A percentile compares a stretch with the other conserved stretches of the same genome.
These are phyloP conservation scores for Sporobolomyces phaffii DNA, from an alignment of 768 basidiomycete species.

Conservation along the genomic window DNA sequence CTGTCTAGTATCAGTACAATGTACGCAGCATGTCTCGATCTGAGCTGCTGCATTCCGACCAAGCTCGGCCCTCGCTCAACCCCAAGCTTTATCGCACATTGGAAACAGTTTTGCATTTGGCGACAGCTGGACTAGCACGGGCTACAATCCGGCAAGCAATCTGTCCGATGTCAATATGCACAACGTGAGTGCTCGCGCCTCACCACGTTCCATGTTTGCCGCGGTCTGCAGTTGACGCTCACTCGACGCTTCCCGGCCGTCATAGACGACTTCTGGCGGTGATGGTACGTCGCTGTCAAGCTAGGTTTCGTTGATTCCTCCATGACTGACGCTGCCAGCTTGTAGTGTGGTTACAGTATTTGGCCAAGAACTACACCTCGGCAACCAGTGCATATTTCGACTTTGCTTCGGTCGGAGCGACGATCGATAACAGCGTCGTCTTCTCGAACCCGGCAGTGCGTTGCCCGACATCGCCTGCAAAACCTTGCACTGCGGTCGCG, in stretches of 20 bases:
- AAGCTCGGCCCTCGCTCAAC: no score
- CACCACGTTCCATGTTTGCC: no score
- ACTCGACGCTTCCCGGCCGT: no score
- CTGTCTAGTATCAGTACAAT: neutral
- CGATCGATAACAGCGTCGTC: neutral
- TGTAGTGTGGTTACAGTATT: neutral
- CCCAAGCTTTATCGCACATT: no score
- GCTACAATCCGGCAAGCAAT: neutral
- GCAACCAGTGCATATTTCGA: neutral
- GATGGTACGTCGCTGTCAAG: neutral
- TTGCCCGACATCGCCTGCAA: neutral
- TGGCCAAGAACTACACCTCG: neutral
- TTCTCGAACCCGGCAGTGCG: neutral
- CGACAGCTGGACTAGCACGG: neutral
- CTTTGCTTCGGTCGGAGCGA: neutral
- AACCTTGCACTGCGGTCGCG: no score
- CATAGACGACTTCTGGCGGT: neutral
- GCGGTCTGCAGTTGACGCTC: no score
- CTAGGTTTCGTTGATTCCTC: neutral
- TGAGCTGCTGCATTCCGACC: no score
- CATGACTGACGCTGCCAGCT: neutral
- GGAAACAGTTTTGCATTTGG: neutral
- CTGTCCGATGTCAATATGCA: neutral
- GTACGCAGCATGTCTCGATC: neutral
- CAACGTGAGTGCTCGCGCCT: neutral